Evolutionary conservation across 2,329 filamentous ascomycete genomes (phyloP).

Genomic region (Colletotrichum coccodes): DNA sequence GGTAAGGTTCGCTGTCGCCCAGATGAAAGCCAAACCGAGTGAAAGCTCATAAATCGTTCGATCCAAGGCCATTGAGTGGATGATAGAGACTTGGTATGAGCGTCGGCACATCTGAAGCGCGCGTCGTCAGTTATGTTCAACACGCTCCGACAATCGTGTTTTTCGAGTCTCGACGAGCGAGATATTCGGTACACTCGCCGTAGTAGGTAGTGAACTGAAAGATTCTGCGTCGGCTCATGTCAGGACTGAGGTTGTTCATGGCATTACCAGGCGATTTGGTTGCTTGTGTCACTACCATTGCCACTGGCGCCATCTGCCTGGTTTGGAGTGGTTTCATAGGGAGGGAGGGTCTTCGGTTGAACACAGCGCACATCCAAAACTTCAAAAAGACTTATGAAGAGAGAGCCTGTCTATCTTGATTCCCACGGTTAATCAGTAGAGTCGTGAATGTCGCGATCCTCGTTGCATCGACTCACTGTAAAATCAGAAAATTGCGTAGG

Average conservation of each 20-base stretch:
- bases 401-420: no score
- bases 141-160: not conserved
- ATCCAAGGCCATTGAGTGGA: slow-evolving; percentile 44
- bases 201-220: not conserved
- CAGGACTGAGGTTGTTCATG: not conserved
- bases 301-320: not conserved
- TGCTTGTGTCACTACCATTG: not conserved
- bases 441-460: not conserved
- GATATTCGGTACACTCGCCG: not conserved
- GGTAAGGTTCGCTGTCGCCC: slow-evolving; percentile 45
- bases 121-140: slow-evolving; percentile 23
- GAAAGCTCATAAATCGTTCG: slow-evolving; percentile 43
- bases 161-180: not conserved
- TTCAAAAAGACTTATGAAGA: no score
- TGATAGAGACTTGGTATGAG: slow-evolving; percentile 18
- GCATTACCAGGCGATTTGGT: not conserved
- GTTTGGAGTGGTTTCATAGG: not conserved
- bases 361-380: no score
- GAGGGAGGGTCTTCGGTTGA: not conserved
- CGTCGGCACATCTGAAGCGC: slow-evolving; percentile 30
- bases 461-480: not conserved
- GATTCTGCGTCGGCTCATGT: not conserved
- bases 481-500: no score
- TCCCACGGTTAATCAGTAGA: not conserved
- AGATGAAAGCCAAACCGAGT: slow-evolving; percentile 39